Evolutionary conservation across 805 yeast genomes (phyloP).

Genomic region (Monosporozyma aquatica): DNA sequence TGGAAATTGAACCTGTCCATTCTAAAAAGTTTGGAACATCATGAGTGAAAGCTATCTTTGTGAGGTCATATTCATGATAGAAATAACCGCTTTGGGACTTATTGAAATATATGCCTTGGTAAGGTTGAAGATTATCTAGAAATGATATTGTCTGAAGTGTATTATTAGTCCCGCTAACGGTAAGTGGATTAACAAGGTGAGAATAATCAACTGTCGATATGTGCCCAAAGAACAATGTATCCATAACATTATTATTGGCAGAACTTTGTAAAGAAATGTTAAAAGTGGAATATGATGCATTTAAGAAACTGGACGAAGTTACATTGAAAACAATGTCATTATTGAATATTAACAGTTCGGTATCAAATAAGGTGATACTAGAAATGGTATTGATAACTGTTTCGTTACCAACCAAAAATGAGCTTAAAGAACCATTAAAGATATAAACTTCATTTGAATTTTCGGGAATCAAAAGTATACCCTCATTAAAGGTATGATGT

Average conservation of each 20-base stretch:
- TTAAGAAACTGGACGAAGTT: slow-evolving; percentile 12
- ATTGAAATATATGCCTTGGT: slow-evolving; percentile 27
- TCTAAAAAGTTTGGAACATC: slow-evolving; percentile 8
- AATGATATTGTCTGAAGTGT: not conserved
- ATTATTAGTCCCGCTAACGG: slow-evolving; percentile 7
- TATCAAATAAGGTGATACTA: slow-evolving; percentile 16
- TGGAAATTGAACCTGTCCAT: slow-evolving; percentile 15
- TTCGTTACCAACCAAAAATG: slow-evolving; percentile 2
- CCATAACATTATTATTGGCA: slow-evolving; percentile 22
- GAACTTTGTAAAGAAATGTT: slow-evolving; percentile 19
- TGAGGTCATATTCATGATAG: not conserved
- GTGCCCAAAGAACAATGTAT: slow-evolving; percentile 30
- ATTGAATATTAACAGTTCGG: slow-evolving; percentile 20
- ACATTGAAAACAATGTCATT: slow-evolving; percentile 25
- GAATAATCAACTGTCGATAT: slow-evolving; percentile 17
- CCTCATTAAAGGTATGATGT: slow-evolving; percentile 17
- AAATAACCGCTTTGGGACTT: slow-evolving; percentile 1
- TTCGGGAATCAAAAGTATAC: slow-evolving; percentile 29
- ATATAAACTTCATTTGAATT: slow-evolving; percentile 10
- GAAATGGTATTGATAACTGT: slow-evolving; percentile 8
- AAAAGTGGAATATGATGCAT: slow-evolving; percentile 19
- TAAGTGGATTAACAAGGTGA: slow-evolving; percentile 15
- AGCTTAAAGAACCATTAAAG: slow-evolving; percentile 19
- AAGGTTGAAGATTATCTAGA: slow-evolving; percentile 8
- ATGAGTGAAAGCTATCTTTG: not conserved